Base-by-base conservation (phyloP, 2,329 filamentous ascomycete species). In the Claviceps maximensis region DNA sequence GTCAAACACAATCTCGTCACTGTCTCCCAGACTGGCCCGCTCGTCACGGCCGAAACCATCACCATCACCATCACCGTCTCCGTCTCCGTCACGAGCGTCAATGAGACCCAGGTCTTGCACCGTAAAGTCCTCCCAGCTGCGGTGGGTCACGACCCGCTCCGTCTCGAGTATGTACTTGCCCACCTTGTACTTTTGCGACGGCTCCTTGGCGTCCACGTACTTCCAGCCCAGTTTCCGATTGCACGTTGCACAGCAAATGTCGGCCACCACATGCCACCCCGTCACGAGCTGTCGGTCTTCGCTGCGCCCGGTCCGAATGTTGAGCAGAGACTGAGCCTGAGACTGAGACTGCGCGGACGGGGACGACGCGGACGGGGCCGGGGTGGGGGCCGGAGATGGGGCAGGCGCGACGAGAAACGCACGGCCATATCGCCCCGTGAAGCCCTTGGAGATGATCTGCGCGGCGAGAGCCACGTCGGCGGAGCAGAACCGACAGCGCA, bases 121-220 rank as follows among this genome's bases (percentile, higher is more conserved):
- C 2, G 57, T 53, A 9, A 63, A 50, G 48, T 69, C 65, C 52
- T 67, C 80, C 80, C 80, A 84, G 52, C 65, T 69, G 36, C 73
- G 71, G 47, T 72, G 70, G 13, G 73, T 69, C 25, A 77, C 71
- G 17, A 83, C 76, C 51, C 78, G 69, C 62, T 77, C 74, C 41
- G 76, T 79, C 68, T 86, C 82, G 41, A 86, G 64, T 31, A 85
- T 84, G 62, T 79, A 85, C 64, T 84, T 85, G 58, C 81, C 81
- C 49, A 84, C 72, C 66, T 86, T 86, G 71, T 86, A 86, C 62
- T 73, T 75, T 63, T 85, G 82, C 47, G 71, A 67, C 53, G 69
- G 61, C 58, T 84, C 78, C 55, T 73, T 74, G 1, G 82, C 81
- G 62, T 82, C 78, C 45, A 84, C 72, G 60, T 86, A 86, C 65